Evolutionary conservation across 441 rosid genomes (phyloP), one percentile per base, ranked within the genome.

Genomic region (Melastoma candidum): DNA sequence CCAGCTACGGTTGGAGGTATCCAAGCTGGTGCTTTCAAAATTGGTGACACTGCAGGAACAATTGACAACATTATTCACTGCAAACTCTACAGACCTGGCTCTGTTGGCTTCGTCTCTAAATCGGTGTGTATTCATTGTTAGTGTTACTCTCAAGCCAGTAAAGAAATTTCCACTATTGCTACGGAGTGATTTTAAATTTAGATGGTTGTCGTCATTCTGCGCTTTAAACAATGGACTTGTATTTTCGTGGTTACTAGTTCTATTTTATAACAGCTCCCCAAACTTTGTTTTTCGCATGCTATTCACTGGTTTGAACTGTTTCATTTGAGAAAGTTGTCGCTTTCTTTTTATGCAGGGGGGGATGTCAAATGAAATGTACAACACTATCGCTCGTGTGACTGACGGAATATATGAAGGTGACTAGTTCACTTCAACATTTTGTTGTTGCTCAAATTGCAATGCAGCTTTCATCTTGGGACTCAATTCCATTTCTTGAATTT

Each of bases 1-100:
- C 98, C 98, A 25, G 98, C 98, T 59, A 90, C 98, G 10, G 98
- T 90, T 49, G 98, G 98, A 72, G 98, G 98, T 59, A 69, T 87
- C 65, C 96, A 87, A 76, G 98, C 88, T 66, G 98, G 98, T 63
- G 96, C 98, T 58, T 87, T 90, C 74, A 90, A 87, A 76, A 90
- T 90, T 26, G 98, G 98, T 49, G 98, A 90, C 74, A 90, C 98
- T 73, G 96, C 98, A 24, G 98, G 96, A 70, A 90, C 98, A 56
- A 80, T 87, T 54, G 98, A 87, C 67, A 90, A 90, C 72, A 83
- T 87, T 54, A 77, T 87, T 65, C 79, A 86, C 4, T 80, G 96
- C 95, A 90, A 82, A 75, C 74, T 90, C 41, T 87, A 87, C 85
- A 77, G 96, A 67, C 90, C 98, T 54, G 98, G 98, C 67, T 90